Evolutionary conservation across 2,329 filamentous ascomycete genomes (phyloP).

Genomic region (Aureobasidium sp.): DNA sequence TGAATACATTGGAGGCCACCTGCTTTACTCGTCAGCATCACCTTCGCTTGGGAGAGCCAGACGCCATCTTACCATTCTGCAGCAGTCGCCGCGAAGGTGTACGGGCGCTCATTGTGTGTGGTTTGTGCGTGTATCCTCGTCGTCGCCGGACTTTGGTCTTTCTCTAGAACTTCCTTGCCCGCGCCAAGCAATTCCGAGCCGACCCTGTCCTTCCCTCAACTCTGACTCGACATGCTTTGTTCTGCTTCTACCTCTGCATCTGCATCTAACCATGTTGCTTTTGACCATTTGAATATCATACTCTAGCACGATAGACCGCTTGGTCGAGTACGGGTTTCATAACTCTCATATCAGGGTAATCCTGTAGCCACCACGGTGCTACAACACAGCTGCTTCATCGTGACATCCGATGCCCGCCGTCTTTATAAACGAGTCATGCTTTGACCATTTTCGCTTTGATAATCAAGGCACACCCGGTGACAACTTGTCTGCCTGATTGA

Average conservation of each 20-base stretch:
- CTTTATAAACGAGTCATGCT: background rate
- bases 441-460: background rate
- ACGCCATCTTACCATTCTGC: constrained; percentile 45
- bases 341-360: too few species aligned
- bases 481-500: background rate
- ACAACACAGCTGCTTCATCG: background rate
- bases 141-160: background rate
- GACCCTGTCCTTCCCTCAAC: background rate
- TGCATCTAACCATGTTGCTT: background rate
- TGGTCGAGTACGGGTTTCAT: too few species aligned
- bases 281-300: background rate
- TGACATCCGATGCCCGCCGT: background rate
- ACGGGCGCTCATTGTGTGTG: constrained; percentile 53
- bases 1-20: constrained; percentile 15
- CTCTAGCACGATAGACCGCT: background rate
- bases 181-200: background rate
- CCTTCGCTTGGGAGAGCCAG: background rate
- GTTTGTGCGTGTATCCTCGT: background rate
- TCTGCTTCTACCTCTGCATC: background rate
- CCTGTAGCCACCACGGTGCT: background rate
- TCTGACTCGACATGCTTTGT: background rate
- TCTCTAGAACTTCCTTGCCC: background rate
- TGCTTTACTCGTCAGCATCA: background rate
- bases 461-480: background rate
- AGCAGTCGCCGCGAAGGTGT: constrained; percentile 55